Evolutionary conservation across 768 basidiomycete genomes (phyloP).

Genomic region (Phanerodontia chrysosporium): DNA sequence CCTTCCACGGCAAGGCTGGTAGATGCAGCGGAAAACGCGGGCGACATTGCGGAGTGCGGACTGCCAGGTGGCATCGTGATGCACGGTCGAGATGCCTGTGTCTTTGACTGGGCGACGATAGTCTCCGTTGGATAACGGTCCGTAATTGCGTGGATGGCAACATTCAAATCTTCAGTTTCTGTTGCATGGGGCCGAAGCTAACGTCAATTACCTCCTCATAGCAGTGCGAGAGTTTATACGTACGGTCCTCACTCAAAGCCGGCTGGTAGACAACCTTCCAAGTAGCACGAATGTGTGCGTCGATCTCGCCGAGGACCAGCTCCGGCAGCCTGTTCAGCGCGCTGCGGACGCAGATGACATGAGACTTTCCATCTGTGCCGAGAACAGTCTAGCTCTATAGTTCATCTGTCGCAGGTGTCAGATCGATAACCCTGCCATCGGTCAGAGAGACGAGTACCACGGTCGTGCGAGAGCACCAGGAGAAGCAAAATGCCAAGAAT

Average conservation of each 20-base stretch:
- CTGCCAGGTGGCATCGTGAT: conserved; percentile 34
- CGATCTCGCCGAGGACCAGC: conserved; percentile 43
- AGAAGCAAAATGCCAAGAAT: conserved; percentile 41
- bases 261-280: conserved; percentile 46
- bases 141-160: conserved; percentile 47
- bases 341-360: conserved; percentile 48
- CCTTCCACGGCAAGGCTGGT: conserved; percentile 53
- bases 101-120: conserved; percentile 38
- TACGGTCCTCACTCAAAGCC: conserved; percentile 36
- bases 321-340: conserved; percentile 43
- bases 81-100: conserved; percentile 32
- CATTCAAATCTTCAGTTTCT: conserved; percentile 38
- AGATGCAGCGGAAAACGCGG: conserved; percentile 37
- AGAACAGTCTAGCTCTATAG: conserved; percentile 54
- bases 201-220: too few species aligned
- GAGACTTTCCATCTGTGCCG: conserved; percentile 39
- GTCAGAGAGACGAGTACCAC: conserved; percentile 42
- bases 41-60: conserved; percentile 6
- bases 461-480: conserved; percentile 51
- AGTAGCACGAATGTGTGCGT: conserved; percentile 11
- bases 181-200: too few species aligned
- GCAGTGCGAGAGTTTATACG: conserved; percentile 16
- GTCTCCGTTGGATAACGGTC: conserved; percentile 48
- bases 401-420: conserved; percentile 33
- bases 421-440: conserved; percentile 37